A percentile compares a stretch with the other conserved stretches of the same genome.
Conservation (phyloP, 495 filamentous ascomycete species). For the Cetradonia linearis region DNA sequence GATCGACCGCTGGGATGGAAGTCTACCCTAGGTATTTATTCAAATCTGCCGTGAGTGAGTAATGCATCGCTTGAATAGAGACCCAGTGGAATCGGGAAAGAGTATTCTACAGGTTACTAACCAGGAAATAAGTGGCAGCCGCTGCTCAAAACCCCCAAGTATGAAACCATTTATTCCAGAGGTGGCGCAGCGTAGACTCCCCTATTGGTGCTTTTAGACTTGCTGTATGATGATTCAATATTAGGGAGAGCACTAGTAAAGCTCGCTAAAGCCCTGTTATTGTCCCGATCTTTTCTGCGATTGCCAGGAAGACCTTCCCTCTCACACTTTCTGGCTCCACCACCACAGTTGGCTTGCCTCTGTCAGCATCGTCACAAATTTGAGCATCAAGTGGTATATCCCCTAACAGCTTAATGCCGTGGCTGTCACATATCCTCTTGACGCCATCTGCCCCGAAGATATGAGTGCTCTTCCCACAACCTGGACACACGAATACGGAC, state of each 20-base stretch:
- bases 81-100: not conserved
- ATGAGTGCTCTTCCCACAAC: constrained; percentile 60
- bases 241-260: too few species aligned
- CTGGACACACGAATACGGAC: constrained; percentile 73
- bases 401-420: constrained; percentile 66
- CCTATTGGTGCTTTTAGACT: too few species aligned
- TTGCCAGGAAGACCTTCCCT: constrained; percentile 57
- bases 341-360: constrained; percentile 84
- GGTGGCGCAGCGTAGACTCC: not conserved
- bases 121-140: not conserved
- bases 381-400: constrained; percentile 81
- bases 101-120: not conserved
- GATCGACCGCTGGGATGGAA: not conserved
- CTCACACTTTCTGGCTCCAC: constrained; percentile 64
- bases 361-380: constrained; percentile 83
- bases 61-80: not conserved
- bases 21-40: not conserved
- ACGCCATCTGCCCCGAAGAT: constrained; percentile 61
- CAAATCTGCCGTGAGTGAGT: not conserved
- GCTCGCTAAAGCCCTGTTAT: constrained; percentile 39
- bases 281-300: constrained; percentile 52
- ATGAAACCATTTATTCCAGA: not conserved
- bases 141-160: not conserved
- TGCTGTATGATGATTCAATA: too few species aligned
- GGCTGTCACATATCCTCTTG: constrained; percentile 44